Base-by-base conservation (phyloP, 1,139 yeast species). In the Yamadazyma songkhlaensis region DNA sequence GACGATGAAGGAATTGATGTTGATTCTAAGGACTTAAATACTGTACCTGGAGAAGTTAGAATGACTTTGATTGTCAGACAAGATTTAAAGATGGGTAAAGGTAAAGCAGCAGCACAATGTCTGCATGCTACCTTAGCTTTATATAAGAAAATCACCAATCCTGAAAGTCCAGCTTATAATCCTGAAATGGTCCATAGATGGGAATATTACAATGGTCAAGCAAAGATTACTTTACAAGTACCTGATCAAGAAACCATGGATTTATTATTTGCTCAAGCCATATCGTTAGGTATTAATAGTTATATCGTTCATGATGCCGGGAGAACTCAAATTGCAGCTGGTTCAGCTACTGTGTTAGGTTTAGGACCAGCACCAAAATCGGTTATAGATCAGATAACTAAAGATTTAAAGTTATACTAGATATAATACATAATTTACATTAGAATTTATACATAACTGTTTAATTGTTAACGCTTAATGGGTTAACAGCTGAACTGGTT, bases 21-120 rank as follows among this genome's bases (percentile, higher is more conserved):
- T 33, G 75, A 82, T 48, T 81, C 88, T 1, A 58, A 63, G 0
- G 60, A 74, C 3, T 62, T 84, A 44, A 83, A 83, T 50, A 77
- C 70, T 14, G 64, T 81, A 13, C 86, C 81, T 2, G 92, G 87
- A 3, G 95, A 86, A 57, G 90, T 85, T 31, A 72, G 89, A 48
- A 84, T 92, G 96, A 89, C 94, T 0, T 67, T 94, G 27, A 79
- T 89, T 2, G 90, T 92, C 1, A 79, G 98, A 43, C 87, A 84
- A 31, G 98, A 92, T 57, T 67, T 92, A 46, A 82, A 80, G 39
- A 92, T 92, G 98, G 82, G 86, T 32, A 89, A 88, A 61, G 98
- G 98, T 25, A 94, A 94, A 58, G 85, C 87, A 1, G 97, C 97
- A 2, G 98, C 98, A 2, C 99, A 92, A 59, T 90, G 97, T 59